These are phyloP conservation scores for Dicorynia guianensis DNA, from an alignment of 306 rosid species.

Conservation along the genomic window DNA sequence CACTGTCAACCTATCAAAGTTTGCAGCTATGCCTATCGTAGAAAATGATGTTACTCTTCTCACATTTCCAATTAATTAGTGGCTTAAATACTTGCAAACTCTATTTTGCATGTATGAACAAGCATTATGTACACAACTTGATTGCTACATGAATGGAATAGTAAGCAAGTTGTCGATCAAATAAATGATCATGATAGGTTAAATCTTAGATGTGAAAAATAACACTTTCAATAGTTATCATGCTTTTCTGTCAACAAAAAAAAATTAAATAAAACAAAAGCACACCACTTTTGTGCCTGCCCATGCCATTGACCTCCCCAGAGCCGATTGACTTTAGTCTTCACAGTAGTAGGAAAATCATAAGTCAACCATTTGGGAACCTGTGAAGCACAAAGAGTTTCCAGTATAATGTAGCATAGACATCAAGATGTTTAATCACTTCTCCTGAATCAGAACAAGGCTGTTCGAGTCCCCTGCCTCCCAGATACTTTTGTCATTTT, in stretches of 20 bases:
- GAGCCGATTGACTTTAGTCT: conserved; percentile 90
- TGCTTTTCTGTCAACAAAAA: conserved; percentile 19
- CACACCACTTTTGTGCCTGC: conserved; percentile 95
- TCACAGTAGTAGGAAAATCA: conserved; percentile 96
- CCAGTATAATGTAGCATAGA: conserved; percentile 9
- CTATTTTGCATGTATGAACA: conserved; percentile 1
- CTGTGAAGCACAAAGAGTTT: conserved; percentile 51
- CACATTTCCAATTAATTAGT: not conserved
- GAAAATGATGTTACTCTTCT: not conserved
- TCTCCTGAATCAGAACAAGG: not conserved
- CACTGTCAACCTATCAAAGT: not conserved
- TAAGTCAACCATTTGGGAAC: conserved; percentile 92
- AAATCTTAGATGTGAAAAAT: conserved; percentile 4
- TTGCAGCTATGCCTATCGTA: not conserved
- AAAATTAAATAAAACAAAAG: conserved; percentile 24
- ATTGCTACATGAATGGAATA: not conserved
- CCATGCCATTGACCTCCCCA: conserved; percentile 99
- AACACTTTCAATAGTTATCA: conserved; percentile 13
- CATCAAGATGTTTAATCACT: conserved; percentile 20
- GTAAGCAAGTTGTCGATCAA: not conserved
- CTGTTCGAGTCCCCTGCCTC: conserved; percentile 17
- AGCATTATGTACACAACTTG: not conserved
- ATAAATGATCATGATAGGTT: not conserved
- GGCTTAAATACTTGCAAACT: conserved; percentile 2
- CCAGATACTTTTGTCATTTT: not conserved